Percentiles rank a stretch among this genome's conserved stretches.
Evolutionary conservation across 495 filamentous ascomycete genomes (phyloP).

Genomic region (Halenospora varia): DNA sequence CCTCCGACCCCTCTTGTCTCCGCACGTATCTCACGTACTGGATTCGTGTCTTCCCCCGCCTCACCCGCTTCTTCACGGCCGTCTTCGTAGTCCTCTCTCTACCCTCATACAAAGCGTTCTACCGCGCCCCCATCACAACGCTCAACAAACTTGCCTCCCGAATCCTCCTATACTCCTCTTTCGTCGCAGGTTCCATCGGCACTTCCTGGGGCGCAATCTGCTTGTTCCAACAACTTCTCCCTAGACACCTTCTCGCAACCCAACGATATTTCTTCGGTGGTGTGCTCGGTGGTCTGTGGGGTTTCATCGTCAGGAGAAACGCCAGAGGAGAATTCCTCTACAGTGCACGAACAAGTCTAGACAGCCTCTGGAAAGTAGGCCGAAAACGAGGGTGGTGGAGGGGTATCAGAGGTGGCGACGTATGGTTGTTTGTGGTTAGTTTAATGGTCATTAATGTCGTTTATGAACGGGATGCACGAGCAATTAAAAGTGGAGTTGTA

Average conservation of each 20-base stretch:
- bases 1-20: conserved; percentile 77
- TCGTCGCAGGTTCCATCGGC: conserved; percentile 72
- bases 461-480: conserved; percentile 65
- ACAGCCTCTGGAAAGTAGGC: conserved; percentile 86
- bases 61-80: conserved; percentile 72
- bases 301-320: conserved; percentile 60
- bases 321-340: conserved; percentile 67
- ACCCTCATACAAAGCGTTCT: conserved; percentile 59
- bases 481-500: conserved; percentile 61
- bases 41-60: conserved; percentile 69
- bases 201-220: conserved; percentile 86
- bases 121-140: conserved; percentile 59
- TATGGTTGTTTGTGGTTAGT: conserved; percentile 73
- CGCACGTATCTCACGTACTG: conserved; percentile 81
- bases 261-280: conserved; percentile 87
- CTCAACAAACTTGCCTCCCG: conserved; percentile 56
- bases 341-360: conserved; percentile 65
- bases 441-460: conserved; percentile 74
- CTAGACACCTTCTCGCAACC: conserved; percentile 68
- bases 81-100: conserved; percentile 66
- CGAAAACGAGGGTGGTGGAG: conserved; percentile 81
- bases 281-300: conserved; percentile 78
- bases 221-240: conserved; percentile 75
- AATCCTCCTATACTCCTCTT: conserved; percentile 66
- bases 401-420: conserved; percentile 74